Percentiles rank a stretch among this genome's conserved stretches.
phyloP scores from a whole-genome alignment of 441 rosid species.

The Sinapis alba region DNA sequence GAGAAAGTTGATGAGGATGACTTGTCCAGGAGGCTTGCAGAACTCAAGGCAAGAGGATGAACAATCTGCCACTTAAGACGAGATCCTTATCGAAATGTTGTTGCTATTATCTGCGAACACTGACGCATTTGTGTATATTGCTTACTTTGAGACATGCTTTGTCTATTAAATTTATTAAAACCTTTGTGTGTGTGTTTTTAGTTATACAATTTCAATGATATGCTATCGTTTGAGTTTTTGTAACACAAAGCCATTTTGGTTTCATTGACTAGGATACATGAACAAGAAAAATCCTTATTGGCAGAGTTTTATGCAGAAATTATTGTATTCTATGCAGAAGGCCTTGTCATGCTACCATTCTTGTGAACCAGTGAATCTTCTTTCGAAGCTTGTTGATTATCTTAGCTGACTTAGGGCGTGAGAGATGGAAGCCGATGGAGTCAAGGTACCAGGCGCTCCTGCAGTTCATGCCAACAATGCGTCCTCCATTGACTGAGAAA shows the following conservation, averaged over 20 bases:
- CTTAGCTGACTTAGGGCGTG: conserved; percentile 48
- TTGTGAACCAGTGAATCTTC: conserved; percentile 54
- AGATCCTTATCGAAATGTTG: conserved; percentile 12
- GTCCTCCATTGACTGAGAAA: conserved; percentile 56
- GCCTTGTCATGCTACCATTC: conserved; percentile 24
- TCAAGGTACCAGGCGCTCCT: conserved; percentile 80
- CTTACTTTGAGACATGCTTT: conserved; percentile 19
- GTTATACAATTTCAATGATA: conserved; percentile 16
- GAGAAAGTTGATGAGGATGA: conserved; percentile 47
- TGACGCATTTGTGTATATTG: conserved; percentile 29
- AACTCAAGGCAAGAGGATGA: conserved; percentile 82
- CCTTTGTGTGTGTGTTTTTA: conserved; percentile 10
- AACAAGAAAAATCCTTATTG: no score
- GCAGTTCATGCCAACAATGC: conserved; percentile 66
- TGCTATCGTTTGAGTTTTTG: conserved; percentile 19
- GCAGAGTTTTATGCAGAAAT: not conserved
- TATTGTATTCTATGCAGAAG: not conserved
- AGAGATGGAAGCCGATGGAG: conserved; percentile 62
- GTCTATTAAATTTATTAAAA: conserved; percentile 18
- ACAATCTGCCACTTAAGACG: conserved; percentile 11
- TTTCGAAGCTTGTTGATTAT: conserved; percentile 53
- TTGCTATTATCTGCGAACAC: conserved; percentile 19
- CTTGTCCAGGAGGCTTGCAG: conserved; percentile 84
- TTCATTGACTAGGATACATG: no score
- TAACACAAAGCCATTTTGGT: not conserved